These are phyloP conservation scores for Lathyrus aphaca DNA, from an alignment of 306 rosid species.

Conservation along the genomic window DNA sequence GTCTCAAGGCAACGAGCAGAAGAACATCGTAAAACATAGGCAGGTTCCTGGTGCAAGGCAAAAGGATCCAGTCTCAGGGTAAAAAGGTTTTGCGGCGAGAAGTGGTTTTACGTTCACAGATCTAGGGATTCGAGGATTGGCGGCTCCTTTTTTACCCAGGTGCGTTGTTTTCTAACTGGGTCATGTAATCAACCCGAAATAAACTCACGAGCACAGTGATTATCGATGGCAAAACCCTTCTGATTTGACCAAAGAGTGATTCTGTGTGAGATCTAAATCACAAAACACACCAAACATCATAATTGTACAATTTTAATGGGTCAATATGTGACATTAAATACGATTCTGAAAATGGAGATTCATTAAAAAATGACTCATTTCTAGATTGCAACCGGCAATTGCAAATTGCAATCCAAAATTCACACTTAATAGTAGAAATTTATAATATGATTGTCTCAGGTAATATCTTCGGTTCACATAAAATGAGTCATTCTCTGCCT, in stretches of 20 bases:
- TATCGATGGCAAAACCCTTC: not conserved
- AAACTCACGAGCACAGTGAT: not conserved
- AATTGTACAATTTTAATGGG: not conserved
- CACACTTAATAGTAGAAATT: not conserved
- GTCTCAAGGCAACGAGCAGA: too few relatives aligned
- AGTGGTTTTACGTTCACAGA: not conserved
- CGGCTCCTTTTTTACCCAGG: not conserved
- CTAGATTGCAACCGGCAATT: constrained; percentile 4
- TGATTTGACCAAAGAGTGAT: not conserved
- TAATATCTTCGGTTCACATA: not conserved
- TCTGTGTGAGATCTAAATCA: not conserved
- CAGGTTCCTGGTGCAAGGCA: too few relatives aligned
- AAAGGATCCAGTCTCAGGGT: too few relatives aligned
- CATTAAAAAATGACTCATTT: not conserved
- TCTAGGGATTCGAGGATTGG: not conserved
- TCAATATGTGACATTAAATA: not conserved
- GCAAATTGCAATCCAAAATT: constrained; percentile 5
- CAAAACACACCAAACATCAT: not conserved
- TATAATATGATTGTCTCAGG: not conserved
- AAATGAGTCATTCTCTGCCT: too few relatives aligned
- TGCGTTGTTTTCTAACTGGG: not conserved
- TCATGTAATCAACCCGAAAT: not conserved
- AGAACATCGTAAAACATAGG: too few relatives aligned
- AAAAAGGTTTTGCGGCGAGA: too few relatives aligned
- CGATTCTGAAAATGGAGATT: constrained; percentile 2